phyloP scores from a whole-genome alignment of 345 rosid genomes.

The Barbarea vulgaris region DNA sequence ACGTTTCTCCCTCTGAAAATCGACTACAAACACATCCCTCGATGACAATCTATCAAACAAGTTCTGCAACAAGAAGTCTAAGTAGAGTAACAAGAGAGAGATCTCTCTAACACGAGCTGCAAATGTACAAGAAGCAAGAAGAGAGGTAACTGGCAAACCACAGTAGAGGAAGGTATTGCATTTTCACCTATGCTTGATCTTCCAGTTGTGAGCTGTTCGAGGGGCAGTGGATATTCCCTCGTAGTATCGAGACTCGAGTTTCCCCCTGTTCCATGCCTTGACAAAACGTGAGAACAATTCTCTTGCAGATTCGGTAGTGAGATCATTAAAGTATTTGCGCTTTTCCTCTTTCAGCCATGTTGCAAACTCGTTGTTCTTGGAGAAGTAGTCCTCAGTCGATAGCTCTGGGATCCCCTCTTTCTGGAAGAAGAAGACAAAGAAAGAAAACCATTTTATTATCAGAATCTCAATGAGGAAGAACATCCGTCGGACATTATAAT shows the following conservation, averaged over 20 bases:
- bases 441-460: not conserved
- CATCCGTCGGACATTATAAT: not conserved
- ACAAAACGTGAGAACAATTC: slow-evolving; percentile 63
- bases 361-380: slow-evolving; percentile 87
- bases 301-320: slow-evolving; percentile 76
- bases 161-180: not conserved
- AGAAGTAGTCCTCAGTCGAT: slow-evolving; percentile 77
- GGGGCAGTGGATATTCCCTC: slow-evolving; percentile 79
- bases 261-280: slow-evolving; percentile 75
- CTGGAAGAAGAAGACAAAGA: slow-evolving; percentile 40
- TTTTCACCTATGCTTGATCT: slow-evolving; percentile 50
- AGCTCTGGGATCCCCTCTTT: slow-evolving; percentile 64
- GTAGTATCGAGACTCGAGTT: slow-evolving; percentile 74
- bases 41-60: not conserved
- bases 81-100: not conserved
- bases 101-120: not conserved
- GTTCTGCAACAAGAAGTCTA: slow-evolving; percentile 20
- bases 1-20: not conserved
- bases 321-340: slow-evolving; percentile 73
- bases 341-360: slow-evolving; percentile 91
- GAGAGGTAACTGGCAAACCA: not conserved
- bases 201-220: slow-evolving; percentile 85
- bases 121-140: slow-evolving; percentile 10
- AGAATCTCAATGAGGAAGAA: not conserved
- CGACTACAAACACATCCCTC: not conserved